phyloP scores from a whole-genome alignment of 768 basidiomycete species.

The Mycena chlorophos region DNA sequence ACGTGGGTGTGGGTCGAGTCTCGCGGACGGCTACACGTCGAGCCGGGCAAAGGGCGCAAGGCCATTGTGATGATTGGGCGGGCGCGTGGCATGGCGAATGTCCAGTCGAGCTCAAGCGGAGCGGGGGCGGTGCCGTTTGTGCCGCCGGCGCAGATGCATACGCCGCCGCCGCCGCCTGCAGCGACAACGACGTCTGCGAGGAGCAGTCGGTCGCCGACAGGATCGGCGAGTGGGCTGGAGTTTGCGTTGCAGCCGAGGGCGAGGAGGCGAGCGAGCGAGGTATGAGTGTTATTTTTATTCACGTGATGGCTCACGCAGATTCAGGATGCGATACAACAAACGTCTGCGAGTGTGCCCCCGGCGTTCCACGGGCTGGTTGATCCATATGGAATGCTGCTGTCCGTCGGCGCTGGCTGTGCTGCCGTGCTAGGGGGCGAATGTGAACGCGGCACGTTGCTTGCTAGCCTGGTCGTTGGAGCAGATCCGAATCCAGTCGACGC shows the following conservation, averaged over 20 bases:
- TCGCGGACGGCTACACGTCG: slow-evolving; percentile 84
- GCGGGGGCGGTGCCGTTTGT: slow-evolving; percentile 57
- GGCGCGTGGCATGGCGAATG: slow-evolving; percentile 65
- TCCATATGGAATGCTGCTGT: slow-evolving; percentile 18
- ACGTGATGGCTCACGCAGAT: neutral
- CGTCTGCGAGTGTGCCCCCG: slow-evolving; percentile 1
- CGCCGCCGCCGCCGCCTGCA: slow-evolving; percentile 69
- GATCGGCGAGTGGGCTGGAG: slow-evolving; percentile 15
- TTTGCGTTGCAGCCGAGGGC: slow-evolving; percentile 18
- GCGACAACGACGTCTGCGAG: slow-evolving; percentile 9
- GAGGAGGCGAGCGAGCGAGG: slow-evolving; percentile 6
- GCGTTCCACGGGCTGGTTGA: slow-evolving; percentile 20
- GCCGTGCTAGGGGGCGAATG: slow-evolving; percentile 9
- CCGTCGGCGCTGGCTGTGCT: slow-evolving; percentile 15
- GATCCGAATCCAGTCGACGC: slow-evolving; percentile 2
- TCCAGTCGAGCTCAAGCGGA: slow-evolving; percentile 61
- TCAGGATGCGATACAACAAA: slow-evolving; percentile 1
- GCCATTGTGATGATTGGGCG: slow-evolving; percentile 90
- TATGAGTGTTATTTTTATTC: neutral
- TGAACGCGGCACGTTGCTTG: slow-evolving; percentile 16
- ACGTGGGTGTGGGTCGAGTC: slow-evolving; percentile 81
- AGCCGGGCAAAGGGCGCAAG: slow-evolving; percentile 92
- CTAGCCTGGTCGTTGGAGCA: slow-evolving; percentile 11
- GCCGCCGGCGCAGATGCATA: neutral
- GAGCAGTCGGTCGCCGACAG: neutral